These are phyloP conservation scores for Leccinum insigne DNA, from an alignment of 1,284 basidiomycete species.

Conservation along the genomic window DNA sequence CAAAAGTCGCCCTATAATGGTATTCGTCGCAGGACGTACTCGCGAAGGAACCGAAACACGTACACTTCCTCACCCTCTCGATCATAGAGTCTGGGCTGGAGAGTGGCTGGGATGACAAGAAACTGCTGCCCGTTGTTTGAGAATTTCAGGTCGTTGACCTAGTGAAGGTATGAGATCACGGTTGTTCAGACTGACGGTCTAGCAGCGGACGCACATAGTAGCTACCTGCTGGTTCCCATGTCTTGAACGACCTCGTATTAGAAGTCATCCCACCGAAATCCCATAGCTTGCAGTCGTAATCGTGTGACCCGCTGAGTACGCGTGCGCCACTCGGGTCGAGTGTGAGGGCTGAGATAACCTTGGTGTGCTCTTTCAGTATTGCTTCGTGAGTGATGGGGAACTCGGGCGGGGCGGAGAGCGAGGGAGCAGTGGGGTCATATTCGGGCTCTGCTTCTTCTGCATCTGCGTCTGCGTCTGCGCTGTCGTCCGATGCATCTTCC, in stretches of 20 bases:
- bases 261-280: slow-evolving; percentile 99
- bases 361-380: slow-evolving; percentile 89
- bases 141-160: slow-evolving; percentile 91
- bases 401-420: slow-evolving; percentile 44
- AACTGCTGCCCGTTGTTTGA: slow-evolving; percentile 86
- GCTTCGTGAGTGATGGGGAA: slow-evolving; percentile 91
- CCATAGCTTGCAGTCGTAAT: slow-evolving; percentile 98
- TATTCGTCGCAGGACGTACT: slow-evolving; percentile 46
- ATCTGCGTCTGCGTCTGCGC: slow-evolving; percentile 22
- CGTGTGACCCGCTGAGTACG: slow-evolving; percentile 89
- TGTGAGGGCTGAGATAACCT: slow-evolving; percentile 90
- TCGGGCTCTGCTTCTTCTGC: slow-evolving; percentile 52
- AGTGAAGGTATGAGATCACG: slow-evolving; percentile 10
- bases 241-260: slow-evolving; percentile 91
- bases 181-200: neutral
- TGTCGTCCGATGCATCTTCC: slow-evolving; percentile 33
- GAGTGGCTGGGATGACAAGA: slow-evolving; percentile 85
- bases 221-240: slow-evolving; percentile 91
- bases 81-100: slow-evolving; percentile 87
- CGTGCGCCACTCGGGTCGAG: slow-evolving; percentile 94
- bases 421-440: slow-evolving; percentile 50
- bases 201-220: slow-evolving; percentile 73
- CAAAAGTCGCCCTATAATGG: slow-evolving; percentile 72
- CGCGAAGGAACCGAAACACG: slow-evolving; percentile 36
- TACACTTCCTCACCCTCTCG: slow-evolving; percentile 90